These are phyloP conservation scores for Herpotrichia juniperi DNA, from an alignment of 2,329 filamentous ascomycete genomes.

Conservation along the genomic window DNA sequence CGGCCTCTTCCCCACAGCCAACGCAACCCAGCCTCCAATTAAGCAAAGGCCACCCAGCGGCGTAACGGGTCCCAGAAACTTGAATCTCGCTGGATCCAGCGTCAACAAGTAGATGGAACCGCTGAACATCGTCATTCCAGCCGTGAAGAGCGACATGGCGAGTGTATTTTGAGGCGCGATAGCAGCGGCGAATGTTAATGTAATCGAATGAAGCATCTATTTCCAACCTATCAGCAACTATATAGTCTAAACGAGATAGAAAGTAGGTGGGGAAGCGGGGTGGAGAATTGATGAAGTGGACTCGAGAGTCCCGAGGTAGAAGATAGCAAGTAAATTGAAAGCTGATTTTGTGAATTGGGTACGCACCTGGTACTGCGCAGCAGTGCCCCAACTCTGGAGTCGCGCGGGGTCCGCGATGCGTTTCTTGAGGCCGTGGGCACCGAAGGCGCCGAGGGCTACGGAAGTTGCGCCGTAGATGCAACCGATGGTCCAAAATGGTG, in stretches of 20 bases:
- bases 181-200: constrained; percentile 62
- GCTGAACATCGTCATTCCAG: constrained; percentile 71
- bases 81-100: constrained; percentile 66
- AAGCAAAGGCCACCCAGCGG: constrained; percentile 68
- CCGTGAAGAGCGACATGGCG: constrained; percentile 64
- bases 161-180: constrained; percentile 61
- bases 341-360: no score
- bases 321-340: neutral
- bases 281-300: neutral
- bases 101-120: constrained; percentile 69
- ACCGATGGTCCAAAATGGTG: constrained; percentile 65
- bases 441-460: constrained; percentile 70
- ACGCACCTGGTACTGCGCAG: constrained; percentile 69
- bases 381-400: constrained; percentile 67
- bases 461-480: constrained; percentile 67
- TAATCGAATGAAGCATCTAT: constrained; percentile 67
- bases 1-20: constrained; percentile 48
- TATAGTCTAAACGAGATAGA: neutral
- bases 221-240: neutral
- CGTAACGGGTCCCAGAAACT: constrained; percentile 67
- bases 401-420: constrained; percentile 63
- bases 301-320: neutral
- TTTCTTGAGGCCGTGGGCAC: constrained; percentile 70
- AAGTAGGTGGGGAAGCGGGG: neutral
- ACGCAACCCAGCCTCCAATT: constrained; percentile 67